These are phyloP conservation scores for Decorospora gaudefroyi DNA, from an alignment of 2,329 filamentous ascomycete species.

Conservation along the genomic window DNA sequence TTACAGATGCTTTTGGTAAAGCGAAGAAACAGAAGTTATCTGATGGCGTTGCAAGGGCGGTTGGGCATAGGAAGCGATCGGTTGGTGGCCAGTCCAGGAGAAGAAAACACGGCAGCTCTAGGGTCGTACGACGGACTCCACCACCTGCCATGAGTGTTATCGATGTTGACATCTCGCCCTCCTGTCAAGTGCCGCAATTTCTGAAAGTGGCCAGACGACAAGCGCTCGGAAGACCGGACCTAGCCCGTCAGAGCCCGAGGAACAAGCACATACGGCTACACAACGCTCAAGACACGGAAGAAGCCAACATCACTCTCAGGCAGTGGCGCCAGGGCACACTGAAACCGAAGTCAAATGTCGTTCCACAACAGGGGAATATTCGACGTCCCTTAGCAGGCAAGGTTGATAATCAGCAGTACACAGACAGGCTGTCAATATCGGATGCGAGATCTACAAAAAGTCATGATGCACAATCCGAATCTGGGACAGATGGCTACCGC, in stretches of 20 bases:
- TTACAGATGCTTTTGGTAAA: conserved; percentile 43
- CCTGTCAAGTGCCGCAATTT: conserved; percentile 56
- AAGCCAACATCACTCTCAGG: conserved; percentile 56
- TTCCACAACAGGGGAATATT: neutral
- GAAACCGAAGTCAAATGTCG: conserved; percentile 20
- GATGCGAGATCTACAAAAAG: conserved; percentile 2
- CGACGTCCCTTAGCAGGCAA: conserved; percentile 26
- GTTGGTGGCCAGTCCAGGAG: conserved; percentile 1
- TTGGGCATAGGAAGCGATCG: conserved; percentile 1
- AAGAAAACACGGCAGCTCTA: conserved; percentile 16
- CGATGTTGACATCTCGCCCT: conserved; percentile 51
- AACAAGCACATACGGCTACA: conserved; percentile 59
- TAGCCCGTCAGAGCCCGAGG: conserved; percentile 57
- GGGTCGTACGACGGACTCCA: conserved; percentile 14
- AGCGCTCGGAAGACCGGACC: conserved; percentile 54
- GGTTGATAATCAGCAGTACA: conserved; percentile 26
- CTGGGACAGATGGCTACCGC: neutral
- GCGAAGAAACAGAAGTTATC: conserved; percentile 23
- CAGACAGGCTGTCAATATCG: neutral
- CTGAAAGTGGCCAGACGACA: conserved; percentile 60
- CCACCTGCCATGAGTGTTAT: conserved; percentile 55
- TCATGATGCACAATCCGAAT: conserved; percentile 2
- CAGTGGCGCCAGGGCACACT: conserved; percentile 57
- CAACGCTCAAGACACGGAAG: conserved; percentile 58
- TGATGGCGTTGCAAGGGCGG: neutral